Evolutionary conservation across 148 eudicot genomes (phyloP).

Genomic region (Silene uniflora): DNA sequence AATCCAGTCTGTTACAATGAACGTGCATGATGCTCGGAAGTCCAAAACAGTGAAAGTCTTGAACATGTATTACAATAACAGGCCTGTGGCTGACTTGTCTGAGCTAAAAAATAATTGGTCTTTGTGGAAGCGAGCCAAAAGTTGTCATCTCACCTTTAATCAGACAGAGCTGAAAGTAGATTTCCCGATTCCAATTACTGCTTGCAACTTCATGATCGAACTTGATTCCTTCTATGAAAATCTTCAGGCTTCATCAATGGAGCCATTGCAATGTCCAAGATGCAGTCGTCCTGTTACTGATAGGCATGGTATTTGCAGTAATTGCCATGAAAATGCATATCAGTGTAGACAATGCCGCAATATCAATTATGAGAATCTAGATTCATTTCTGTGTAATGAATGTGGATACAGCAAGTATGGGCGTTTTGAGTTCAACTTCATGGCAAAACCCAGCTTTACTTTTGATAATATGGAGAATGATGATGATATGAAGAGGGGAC

Average conservation of each 20-base stretch:
- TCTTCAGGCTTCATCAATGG: slow-evolving; percentile 97
- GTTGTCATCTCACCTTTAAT: slow-evolving; percentile 88
- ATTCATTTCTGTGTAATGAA: slow-evolving; percentile 97
- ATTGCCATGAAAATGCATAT: slow-evolving; percentile 99
- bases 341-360: slow-evolving; percentile 99
- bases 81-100: slow-evolving; percentile 95
- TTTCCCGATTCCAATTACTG: slow-evolving; percentile 96
- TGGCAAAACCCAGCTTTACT: slow-evolving; percentile 98
- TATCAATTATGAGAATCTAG: slow-evolving; percentile 95
- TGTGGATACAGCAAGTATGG: slow-evolving; percentile 99
- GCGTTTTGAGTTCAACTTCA: slow-evolving; percentile 96
- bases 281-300: slow-evolving; percentile 98
- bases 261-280: slow-evolving; percentile 97
- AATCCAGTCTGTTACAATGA: slow-evolving; percentile 96
- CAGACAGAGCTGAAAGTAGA: slow-evolving; percentile 97
- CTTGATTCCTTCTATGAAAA: slow-evolving; percentile 97
- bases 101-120: slow-evolving; percentile 99
- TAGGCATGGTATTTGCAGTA: slow-evolving; percentile 93
- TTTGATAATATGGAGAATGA: slow-evolving; percentile 99
- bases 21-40: slow-evolving; percentile 98
- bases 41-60: slow-evolving; percentile 97
- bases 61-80: slow-evolving; percentile 95
- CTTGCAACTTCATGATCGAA: slow-evolving; percentile 99
- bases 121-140: slow-evolving; percentile 98
- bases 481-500: slow-evolving; percentile 97